These are phyloP conservation scores for Rhytidhysteron rufulum DNA, from an alignment of 2,329 filamentous ascomycete species.

Conservation along the genomic window DNA sequence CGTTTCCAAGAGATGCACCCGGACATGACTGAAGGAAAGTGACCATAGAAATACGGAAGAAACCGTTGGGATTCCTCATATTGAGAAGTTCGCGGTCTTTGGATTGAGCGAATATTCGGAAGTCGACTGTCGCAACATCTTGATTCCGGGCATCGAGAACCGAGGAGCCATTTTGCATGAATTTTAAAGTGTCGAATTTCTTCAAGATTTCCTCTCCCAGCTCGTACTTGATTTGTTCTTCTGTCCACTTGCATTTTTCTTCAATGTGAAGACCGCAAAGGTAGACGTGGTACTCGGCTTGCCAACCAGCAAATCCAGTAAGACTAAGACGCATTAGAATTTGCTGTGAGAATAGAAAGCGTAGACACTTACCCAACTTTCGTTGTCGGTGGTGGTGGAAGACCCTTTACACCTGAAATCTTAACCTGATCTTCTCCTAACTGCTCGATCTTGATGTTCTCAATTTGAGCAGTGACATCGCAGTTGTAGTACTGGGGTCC, in stretches of 20 bases:
- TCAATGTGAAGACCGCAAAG: conserved; percentile 44
- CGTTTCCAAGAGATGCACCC: conserved; percentile 29
- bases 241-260: conserved; percentile 44
- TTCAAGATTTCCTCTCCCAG: conserved; percentile 32
- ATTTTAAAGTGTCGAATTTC: conserved; percentile 40
- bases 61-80: conserved; percentile 38
- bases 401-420: conserved; percentile 42
- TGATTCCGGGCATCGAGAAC: conserved; percentile 41
- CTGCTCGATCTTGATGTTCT: conserved; percentile 51
- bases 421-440: conserved; percentile 48
- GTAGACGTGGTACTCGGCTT: conserved; percentile 46
- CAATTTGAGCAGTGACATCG: conserved; percentile 52
- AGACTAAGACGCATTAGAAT: conserved; percentile 40
- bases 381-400: conserved; percentile 36
- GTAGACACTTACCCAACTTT: conserved; percentile 11
- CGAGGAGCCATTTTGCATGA: conserved; percentile 38
- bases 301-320: conserved; percentile 44
- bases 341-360: conserved; percentile 37
- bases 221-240: conserved; percentile 31
- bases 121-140: conserved; percentile 48
- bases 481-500: conserved; percentile 47
- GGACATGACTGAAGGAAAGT: conserved; percentile 42
- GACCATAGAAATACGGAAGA: conserved; percentile 39
- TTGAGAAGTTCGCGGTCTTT: conserved; percentile 34
- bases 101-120: conserved; percentile 48